phyloP scores from a whole-genome alignment of 2,329 filamentous ascomycete species.

The Chaetomiaceae sp. region DNA sequence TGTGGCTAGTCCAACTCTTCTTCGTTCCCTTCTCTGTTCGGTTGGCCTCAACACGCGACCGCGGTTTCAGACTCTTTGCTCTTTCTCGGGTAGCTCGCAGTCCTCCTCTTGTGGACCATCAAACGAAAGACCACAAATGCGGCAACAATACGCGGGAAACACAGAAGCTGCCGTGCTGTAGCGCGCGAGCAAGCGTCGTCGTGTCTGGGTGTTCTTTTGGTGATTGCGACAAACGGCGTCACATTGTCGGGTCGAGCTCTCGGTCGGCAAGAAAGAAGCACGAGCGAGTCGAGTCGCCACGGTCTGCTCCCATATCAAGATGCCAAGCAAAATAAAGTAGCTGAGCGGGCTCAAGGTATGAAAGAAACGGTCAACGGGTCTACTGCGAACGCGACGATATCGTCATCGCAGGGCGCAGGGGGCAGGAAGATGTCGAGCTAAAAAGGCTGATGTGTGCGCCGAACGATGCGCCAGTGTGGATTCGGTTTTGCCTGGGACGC shows the following conservation, averaged over 20 bases:
- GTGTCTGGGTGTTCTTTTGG: conserved; percentile 6
- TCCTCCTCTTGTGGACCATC: conserved; percentile 17
- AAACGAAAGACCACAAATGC: not conserved
- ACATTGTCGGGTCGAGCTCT: conserved; percentile 25
- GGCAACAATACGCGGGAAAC: not conserved
- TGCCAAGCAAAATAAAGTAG: not conserved
- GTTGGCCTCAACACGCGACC: conserved; percentile 8
- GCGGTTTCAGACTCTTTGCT: conserved; percentile 3
- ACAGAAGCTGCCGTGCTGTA: not conserved
- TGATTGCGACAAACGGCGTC: conserved; percentile 22
- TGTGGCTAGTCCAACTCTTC: not conserved
- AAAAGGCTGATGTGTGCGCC: conserved; percentile 28
- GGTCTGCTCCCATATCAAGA: conserved; percentile 22
- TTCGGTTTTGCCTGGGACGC: conserved; percentile 11
- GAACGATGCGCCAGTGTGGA: conserved; percentile 19
- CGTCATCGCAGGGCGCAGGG: conserved; percentile 21
- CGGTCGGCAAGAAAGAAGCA: conserved; percentile 13
- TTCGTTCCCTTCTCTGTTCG: not conserved
- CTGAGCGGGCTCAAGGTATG: not conserved
- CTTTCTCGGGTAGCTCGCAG: conserved; percentile 6
- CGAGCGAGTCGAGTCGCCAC: conserved; percentile 9
- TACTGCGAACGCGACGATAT: conserved; percentile 20
- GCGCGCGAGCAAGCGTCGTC: conserved; percentile 4
- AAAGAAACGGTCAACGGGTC: not conserved
- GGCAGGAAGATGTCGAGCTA: conserved; percentile 10